Base-by-base conservation (phyloP, 352 stramenopile species). In the Phytophthora macrochlamydospora region DNA sequence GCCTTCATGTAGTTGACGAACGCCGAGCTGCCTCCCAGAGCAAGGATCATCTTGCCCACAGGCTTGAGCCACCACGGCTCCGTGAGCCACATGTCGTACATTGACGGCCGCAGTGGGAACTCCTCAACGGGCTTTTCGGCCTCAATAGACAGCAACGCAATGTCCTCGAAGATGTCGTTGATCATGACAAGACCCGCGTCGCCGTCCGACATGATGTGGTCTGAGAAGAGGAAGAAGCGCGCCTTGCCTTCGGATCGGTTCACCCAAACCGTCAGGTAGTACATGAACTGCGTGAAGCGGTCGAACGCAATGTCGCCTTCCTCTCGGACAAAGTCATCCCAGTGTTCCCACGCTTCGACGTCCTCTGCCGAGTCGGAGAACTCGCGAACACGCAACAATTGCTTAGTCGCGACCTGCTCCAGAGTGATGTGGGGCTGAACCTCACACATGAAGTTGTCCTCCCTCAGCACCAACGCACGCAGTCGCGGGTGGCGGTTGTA, bases 191-290 rank as follows among this genome's bases (percentile, higher is more conserved):
- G 40, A 2, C 18, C 18, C 18, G 18, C 18, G 18, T 24, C 18
- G 18, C 73, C 65, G 49, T 91, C 82, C 37, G 78, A 85, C 78
- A 91, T 84, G 61, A 81, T 79, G 62, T 85, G 77, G 56, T 91
- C 82, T 1, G 79, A 79, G 62, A 86, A 86, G 29, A 89, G 59
- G 49, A 85, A 65, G 43, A 89, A 71, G 0, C 76, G 75, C 32
- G 48, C 73, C 4, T 65, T 61, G 40, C 65, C 31, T n/a, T 83
- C 54, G 0, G 48, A 31, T 9, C 28, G 55, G 48, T 85, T 75
- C 0, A 82, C 61, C 76, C 78, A 87, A 18, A 81, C 60, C 0
- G 72, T 79, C n/a, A 85, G 49, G 44, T 78, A 72, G 49, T 81
- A 90, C 52, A 75, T 75, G 57, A 88, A 83, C 58, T 87, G 54